Evolutionary conservation across 768 basidiomycete genomes (phyloP).

Genomic region (Leucosporidium scottii): DNA sequence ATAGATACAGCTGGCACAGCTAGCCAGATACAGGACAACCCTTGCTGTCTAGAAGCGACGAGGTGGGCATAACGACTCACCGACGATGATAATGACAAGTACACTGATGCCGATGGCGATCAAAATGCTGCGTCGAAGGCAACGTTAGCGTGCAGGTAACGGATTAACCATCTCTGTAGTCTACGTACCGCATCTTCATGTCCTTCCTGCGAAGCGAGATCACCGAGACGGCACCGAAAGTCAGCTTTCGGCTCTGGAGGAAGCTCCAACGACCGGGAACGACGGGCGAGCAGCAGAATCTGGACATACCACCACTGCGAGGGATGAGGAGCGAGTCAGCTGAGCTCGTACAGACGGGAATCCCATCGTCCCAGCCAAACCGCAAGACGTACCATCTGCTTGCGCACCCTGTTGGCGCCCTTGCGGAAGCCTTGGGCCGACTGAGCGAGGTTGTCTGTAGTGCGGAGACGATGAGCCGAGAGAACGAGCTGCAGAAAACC

Average conservation of each 20-base stretch:
- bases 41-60: too few species aligned
- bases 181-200: too few species aligned
- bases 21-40: too few species aligned
- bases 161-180: too few species aligned
- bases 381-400: slow-evolving; percentile 56
- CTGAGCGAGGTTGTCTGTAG: slow-evolving; percentile 83
- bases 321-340: not conserved
- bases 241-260: not conserved
- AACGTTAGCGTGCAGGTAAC: too few species aligned
- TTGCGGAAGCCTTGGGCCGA: slow-evolving; percentile 98
- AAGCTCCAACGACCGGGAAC: not conserved
- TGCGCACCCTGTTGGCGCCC: slow-evolving; percentile 94
- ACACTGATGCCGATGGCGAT: slow-evolving; percentile 83
- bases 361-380: not conserved
- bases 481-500: not conserved
- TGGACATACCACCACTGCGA: slow-evolving; percentile 22
- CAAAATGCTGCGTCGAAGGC: slow-evolving; percentile 87
- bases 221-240: not conserved
- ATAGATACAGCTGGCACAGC: too few species aligned
- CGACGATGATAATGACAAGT: slow-evolving; percentile 90
- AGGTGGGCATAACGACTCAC: slow-evolving; percentile 3
- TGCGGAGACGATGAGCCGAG: not conserved
- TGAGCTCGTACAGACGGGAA: slow-evolving; percentile 10
- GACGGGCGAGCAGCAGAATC: not conserved
- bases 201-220: slow-evolving; percentile 34